Base-by-base conservation (phyloP, 176 grass and related monocot genomes). In the Raddia guianensis region DNA sequence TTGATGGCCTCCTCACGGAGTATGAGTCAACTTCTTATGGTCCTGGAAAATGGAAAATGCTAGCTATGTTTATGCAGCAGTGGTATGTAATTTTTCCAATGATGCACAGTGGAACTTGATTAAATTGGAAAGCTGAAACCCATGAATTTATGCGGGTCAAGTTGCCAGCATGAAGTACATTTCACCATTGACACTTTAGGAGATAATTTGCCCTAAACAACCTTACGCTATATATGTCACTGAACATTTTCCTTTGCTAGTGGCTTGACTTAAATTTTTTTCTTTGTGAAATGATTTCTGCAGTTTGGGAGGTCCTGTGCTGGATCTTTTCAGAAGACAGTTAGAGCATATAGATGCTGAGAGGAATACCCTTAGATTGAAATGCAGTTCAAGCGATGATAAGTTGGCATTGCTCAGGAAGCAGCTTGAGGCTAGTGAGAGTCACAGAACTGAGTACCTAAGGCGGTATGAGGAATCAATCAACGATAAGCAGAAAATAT, bases 401-500 rank as follows among this genome's bases (percentile, higher is more conserved):
- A 90, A 95, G 68, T 65, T 99, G 48, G 72, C 65, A 82, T 87
- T 93, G 70, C 91, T 99, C 19, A 93, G 85, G 62, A 95, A 86
- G 73, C 96, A 93, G 79, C 90, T 99, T 12, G 90, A 95, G 72
- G 86, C 96, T 82, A 95, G 90, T 57, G 96, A 99, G 82, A 74
- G 20, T 20, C 93, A 99, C 45, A 89, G 89, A 75, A 82, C 84
- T 74, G 90, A 99, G 80, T 99, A 99, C 71, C 70, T 95, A 83
- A 91, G 80, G 47, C 92, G 93, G 51, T 99, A 93, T 12, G 96
- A 99, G 86, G 96, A 99, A 82, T 85, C 83, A 43, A 78, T 95
- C 47, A 86, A 86, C 73, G 96, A 99, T 88, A 99, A 99, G 80
- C 93, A 99, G 82, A 99, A 86, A 75, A 90, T 95, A 76, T 93